Evolutionary conservation across 2,329 filamentous ascomycete species (phyloP).

Genomic region (Phaeosphaeriaceae sp.): DNA sequence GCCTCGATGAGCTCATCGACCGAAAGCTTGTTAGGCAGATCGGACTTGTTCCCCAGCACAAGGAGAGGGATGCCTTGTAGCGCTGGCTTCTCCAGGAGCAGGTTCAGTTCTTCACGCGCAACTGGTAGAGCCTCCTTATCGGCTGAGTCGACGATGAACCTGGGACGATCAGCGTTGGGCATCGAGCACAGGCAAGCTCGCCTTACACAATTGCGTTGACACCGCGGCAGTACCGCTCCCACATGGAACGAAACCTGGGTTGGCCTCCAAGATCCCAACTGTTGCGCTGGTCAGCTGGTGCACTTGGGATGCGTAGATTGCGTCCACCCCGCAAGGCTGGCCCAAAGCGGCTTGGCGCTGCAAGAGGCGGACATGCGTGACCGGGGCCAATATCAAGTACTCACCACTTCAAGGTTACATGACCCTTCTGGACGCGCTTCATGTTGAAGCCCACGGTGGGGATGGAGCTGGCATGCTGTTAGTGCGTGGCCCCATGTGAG

Average conservation of each 20-base stretch:
- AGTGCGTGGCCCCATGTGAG: slow-evolving; percentile 42
- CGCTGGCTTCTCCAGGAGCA: slow-evolving; percentile 82
- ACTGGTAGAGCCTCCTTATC: slow-evolving; percentile 81
- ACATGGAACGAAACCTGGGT: slow-evolving; percentile 97
- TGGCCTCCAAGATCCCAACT: slow-evolving; percentile 97
- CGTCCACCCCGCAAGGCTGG: slow-evolving; percentile 38
- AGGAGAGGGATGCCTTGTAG: slow-evolving; percentile 90
- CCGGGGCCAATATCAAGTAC: slow-evolving; percentile 44
- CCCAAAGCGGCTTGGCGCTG: slow-evolving; percentile 43
- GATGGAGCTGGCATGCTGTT: slow-evolving; percentile 76
- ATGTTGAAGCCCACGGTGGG: slow-evolving; percentile 99
- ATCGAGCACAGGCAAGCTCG: slow-evolving; percentile 16
- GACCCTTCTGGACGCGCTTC: slow-evolving; percentile 96
- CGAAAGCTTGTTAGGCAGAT: slow-evolving; percentile 86
- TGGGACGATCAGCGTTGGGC: slow-evolving; percentile 46
- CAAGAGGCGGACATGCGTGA: slow-evolving; percentile 47
- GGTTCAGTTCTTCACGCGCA: slow-evolving; percentile 90
- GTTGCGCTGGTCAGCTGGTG: slow-evolving; percentile 47
- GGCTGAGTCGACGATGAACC: slow-evolving; percentile 96
- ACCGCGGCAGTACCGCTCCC: slow-evolving; percentile 97
- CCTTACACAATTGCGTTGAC: slow-evolving; percentile 92
- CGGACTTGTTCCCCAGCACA: slow-evolving; percentile 96
- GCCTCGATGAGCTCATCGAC: slow-evolving; percentile 96
- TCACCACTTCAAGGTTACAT: slow-evolving; percentile 95
- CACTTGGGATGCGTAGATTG: slow-evolving; percentile 34